These are phyloP conservation scores for Fusarium sp. DNA, from an alignment of 2,329 filamentous ascomycete genomes.

Conservation along the genomic window DNA sequence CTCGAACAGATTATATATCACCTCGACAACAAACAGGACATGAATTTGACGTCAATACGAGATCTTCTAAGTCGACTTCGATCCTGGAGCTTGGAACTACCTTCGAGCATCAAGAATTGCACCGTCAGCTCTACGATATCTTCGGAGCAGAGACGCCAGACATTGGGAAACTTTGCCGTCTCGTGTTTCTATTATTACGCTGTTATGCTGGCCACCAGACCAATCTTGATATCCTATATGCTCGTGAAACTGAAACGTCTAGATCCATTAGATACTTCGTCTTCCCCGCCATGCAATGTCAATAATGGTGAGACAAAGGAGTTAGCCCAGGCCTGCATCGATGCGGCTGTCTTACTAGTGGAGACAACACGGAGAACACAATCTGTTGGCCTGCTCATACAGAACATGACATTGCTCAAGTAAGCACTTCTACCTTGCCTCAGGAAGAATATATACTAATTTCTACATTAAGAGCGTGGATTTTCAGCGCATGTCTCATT, in stretches of 20 bases:
- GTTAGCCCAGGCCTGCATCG: background rate
- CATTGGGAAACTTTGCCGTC: background rate
- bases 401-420: background rate
- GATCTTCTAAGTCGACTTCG: background rate
- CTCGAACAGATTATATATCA: background rate
- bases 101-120: background rate
- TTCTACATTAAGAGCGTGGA: background rate
- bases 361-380: background rate
- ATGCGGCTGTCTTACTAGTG: background rate
- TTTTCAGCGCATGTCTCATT: background rate
- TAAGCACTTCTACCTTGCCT: fast-evolving
- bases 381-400: background rate
- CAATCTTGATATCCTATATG: background rate
- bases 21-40: background rate
- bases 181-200: background rate
- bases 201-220: background rate
- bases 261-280: background rate
- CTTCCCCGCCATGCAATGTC: no score
- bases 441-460: fast-evolving
- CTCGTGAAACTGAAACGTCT: background rate
- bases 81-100: background rate
- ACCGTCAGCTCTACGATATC: background rate
- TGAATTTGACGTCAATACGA: fast-evolving
- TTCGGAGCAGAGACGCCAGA: background rate
- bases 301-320: background rate